Base-by-base conservation (phyloP, 768 basidiomycete genomes). In the Kondoa malvinella region DNA sequence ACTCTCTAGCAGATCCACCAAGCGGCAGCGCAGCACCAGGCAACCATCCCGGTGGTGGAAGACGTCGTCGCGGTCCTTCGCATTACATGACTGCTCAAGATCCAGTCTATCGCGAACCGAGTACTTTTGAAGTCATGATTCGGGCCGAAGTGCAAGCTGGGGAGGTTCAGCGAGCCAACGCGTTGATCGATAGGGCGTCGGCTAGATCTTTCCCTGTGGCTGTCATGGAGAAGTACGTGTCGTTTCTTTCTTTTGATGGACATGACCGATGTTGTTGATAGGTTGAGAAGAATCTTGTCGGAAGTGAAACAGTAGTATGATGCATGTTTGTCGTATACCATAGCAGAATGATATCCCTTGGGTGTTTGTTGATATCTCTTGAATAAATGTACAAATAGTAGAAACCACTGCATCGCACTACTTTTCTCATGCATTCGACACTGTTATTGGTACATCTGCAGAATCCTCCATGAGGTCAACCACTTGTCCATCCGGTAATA, bases 71-170 rank as follows among this genome's bases (percentile, higher is more conserved):
- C 77, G 17, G 71, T 72, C 16, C 74, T 77, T 27, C 67, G 75
- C 3, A 73, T 67, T 75, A 16, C 68, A 75, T 83, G 25, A 74
- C 78, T 68, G 75, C 79, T 3, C 78, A 81, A 73, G 81, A 80
- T n/a, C 83, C 84, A 62, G 86, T 91, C 3, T 91, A 85, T 78
- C 84, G 90, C 66, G 90, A 94, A 85, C 90, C 89, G 15, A 90
- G 88, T 56, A 92, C 90, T 0, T 94, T 88, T 86, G 95, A 97
- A 75, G 85, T 84, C 2, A 97, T 99, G 92, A 84, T 99, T 71
- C 83, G 89, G 16, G 88, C 88, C 0, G 95, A 99, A 75, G 80
- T 97, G 14, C 85, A 85, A 25, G 83, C 81, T 64, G 88, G 88
- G 15, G 83, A 89, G 72, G 83, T 84, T 15, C 82, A 85, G 59